phyloP scores from a whole-genome alignment of 73 alveolate genomes.

The Durusdinium trenchii region DNA sequence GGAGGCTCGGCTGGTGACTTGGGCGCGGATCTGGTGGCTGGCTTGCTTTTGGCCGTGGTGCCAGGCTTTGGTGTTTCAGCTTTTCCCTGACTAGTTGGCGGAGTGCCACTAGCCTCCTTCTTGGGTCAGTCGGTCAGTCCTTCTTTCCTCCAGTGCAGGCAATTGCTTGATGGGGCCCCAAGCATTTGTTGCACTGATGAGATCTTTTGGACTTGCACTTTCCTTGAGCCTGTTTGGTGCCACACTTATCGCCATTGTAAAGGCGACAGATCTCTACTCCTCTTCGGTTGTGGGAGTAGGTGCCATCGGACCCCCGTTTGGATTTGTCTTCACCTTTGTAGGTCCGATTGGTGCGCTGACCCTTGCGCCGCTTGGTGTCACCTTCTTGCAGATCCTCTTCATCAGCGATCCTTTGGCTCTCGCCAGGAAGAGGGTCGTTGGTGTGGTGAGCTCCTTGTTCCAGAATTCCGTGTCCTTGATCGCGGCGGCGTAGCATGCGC shows the following conservation, averaged over 20 bases:
- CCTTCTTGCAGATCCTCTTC: no score
- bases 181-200: conserved; percentile 39
- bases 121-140: not conserved
- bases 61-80: no score
- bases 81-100: no score
- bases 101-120: not conserved
- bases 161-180: conserved; percentile 4
- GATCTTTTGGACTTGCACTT: not conserved
- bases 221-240: not conserved
- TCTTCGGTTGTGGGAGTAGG: not conserved
- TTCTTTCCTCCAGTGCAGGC: not conserved
- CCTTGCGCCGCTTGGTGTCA: no score
- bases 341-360: no score
- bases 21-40: not conserved
- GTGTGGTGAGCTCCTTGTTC: conserved; percentile 22
- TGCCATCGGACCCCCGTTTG: no score
- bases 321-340: no score
- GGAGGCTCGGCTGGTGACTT: not conserved
- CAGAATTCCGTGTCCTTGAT: conserved; percentile 23
- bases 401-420: not conserved
- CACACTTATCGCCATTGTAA: not conserved
- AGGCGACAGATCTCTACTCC: not conserved
- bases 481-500: not conserved
- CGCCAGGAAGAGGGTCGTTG: conserved; percentile 9
- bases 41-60: not conserved